Conservation (phyloP, 352 stramenopile genomes). For the Globisporangium irregulare region DNA sequence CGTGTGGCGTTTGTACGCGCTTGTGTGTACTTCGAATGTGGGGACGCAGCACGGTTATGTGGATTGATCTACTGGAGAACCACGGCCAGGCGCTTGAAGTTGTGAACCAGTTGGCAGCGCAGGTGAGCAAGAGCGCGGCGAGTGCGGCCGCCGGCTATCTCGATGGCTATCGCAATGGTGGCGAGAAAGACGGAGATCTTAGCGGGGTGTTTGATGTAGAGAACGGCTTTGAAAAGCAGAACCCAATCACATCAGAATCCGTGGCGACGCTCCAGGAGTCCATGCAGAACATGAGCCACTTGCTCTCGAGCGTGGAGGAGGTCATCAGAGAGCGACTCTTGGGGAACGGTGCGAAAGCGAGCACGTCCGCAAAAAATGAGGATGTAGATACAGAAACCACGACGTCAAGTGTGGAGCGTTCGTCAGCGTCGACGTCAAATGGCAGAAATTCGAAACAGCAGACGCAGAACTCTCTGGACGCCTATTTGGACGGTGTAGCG, state of each 20-base stretch:
- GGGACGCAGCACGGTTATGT: slow-evolving; percentile 11
- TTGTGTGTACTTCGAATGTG: not conserved
- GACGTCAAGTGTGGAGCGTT: not conserved
- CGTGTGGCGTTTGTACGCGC: not conserved
- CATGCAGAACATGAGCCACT: slow-evolving; percentile 7
- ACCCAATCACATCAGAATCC: not conserved
- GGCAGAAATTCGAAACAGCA: not conserved
- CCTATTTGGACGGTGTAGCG: slow-evolving; percentile 23
- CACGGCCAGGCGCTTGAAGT: slow-evolving; percentile 5
- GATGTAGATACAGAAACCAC: not conserved
- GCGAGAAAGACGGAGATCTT: not conserved
- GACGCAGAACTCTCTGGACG: slow-evolving; percentile 26
- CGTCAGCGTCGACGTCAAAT: not conserved
- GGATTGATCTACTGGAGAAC: slow-evolving; percentile 19
- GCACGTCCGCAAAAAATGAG: not conserved
- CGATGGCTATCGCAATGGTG: not conserved
- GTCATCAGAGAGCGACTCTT: slow-evolving; percentile 16
- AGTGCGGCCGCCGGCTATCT: not conserved
- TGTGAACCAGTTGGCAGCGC: slow-evolving; percentile 2
- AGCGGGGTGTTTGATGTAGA: not conserved
- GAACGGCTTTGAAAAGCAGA: not conserved
- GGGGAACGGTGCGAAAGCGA: not conserved
- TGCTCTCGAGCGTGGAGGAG: slow-evolving; percentile 18
- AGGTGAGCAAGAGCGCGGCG: not conserved
- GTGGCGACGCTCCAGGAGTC: slow-evolving; percentile 2